These are phyloP conservation scores for Casuarina equisetifolia DNA, from an alignment of 306 rosid species.

Conservation along the genomic window DNA sequence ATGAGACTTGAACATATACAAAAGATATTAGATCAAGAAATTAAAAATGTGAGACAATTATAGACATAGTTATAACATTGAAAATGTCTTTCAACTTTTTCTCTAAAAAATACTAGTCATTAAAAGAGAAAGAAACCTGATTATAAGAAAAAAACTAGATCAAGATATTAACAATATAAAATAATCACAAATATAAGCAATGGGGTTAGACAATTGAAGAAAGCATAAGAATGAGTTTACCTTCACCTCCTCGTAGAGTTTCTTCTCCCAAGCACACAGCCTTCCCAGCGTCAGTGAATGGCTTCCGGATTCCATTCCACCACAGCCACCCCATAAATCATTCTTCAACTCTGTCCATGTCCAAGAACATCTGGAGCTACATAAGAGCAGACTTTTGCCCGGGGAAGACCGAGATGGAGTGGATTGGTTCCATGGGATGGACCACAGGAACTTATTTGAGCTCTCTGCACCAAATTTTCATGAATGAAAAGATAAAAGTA, in stretches of 20 bases:
- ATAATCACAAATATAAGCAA: too few relatives aligned
- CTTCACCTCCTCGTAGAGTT: slow-evolving; percentile 85
- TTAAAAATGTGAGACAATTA: too few relatives aligned
- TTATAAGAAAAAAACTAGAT: too few relatives aligned
- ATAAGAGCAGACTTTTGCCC: slow-evolving; percentile 74
- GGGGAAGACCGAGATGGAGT: slow-evolving; percentile 62
- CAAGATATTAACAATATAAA: too few relatives aligned
- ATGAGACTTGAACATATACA: too few relatives aligned
- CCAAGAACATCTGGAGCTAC: slow-evolving; percentile 59
- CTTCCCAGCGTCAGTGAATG: slow-evolving; percentile 83
- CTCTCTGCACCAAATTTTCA: slow-evolving; percentile 60
- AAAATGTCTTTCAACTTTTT: not conserved
- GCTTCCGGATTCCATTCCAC: slow-evolving; percentile 59
- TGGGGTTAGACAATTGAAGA: not conserved
- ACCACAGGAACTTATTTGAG: slow-evolving; percentile 78
- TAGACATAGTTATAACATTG: not conserved
- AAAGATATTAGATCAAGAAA: too few relatives aligned
- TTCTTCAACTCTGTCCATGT: slow-evolving; percentile 74
- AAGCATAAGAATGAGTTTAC: slow-evolving; percentile 40
- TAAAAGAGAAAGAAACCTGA: too few relatives aligned
- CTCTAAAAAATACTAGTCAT: too few relatives aligned
- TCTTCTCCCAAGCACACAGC: slow-evolving; percentile 93
- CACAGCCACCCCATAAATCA: slow-evolving; percentile 75
- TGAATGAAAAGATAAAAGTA: not conserved
- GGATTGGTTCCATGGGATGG: slow-evolving; percentile 71